phyloP scores from a whole-genome alignment of 768 basidiomycete genomes.

The Lactarius deliciosus region DNA sequence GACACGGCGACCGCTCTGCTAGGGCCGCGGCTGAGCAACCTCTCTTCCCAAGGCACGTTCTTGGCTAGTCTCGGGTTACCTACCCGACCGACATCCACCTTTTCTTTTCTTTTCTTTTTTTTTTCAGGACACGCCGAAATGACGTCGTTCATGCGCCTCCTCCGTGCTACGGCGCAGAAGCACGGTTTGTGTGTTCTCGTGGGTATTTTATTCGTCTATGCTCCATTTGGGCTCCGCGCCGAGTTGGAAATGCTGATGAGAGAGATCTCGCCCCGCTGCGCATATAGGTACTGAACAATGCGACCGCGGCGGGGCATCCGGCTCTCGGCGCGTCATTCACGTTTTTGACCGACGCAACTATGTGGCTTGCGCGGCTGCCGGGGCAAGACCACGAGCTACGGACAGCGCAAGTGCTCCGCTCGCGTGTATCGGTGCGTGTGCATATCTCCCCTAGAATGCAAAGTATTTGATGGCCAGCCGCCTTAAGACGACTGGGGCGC shows the following conservation, averaged over 20 bases:
- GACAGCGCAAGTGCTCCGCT: constrained; percentile 35
- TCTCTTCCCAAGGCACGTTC: constrained; percentile 57
- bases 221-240: neutral
- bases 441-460: neutral
- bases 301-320: constrained; percentile 53
- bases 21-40: constrained; percentile 58
- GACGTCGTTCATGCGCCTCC: constrained; percentile 66
- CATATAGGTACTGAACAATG: constrained; percentile 48
- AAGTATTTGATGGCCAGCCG: constrained; percentile 11
- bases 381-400: constrained; percentile 28
- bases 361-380: constrained; percentile 56
- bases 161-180: constrained; percentile 50
- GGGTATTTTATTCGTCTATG: constrained; percentile 31
- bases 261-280: neutral
- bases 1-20: constrained; percentile 66
- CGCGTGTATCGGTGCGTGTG: constrained; percentile 33
- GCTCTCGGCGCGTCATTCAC: constrained; percentile 76
- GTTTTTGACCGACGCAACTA: constrained; percentile 65
- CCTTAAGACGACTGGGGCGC: neutral
- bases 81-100: neutral
- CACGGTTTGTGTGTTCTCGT: constrained; percentile 55
- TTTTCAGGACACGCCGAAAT: constrained; percentile 62
- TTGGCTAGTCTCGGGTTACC: neutral
- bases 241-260: neutral
- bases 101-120: neutral